Conservation (phyloP, 2,329 filamentous ascomycete genomes). For the Thielaviopsis musarum region DNA sequence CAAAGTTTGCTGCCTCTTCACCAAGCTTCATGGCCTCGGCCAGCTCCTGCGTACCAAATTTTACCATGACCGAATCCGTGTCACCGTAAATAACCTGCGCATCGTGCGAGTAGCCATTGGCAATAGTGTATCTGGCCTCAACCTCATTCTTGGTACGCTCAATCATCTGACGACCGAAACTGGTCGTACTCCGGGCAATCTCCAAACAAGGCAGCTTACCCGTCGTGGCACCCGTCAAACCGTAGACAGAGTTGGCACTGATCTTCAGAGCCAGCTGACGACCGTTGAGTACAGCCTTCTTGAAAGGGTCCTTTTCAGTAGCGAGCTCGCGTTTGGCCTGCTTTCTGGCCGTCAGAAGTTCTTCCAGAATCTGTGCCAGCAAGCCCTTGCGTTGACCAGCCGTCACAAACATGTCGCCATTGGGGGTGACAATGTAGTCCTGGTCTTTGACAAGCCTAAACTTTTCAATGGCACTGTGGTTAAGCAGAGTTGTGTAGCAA, state of each 20-base stretch:
- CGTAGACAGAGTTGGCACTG: conserved; percentile 95
- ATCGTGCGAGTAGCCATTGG: conserved; percentile 87
- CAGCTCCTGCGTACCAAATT: conserved; percentile 81
- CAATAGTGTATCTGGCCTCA: conserved; percentile 73
- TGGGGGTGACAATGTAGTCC: conserved; percentile 92
- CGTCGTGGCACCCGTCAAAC: conserved; percentile 86
- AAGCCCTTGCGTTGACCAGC: conserved; percentile 78
- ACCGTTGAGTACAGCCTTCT: conserved; percentile 94
- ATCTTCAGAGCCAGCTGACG: conserved; percentile 91
- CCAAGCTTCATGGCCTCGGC: conserved; percentile 84
- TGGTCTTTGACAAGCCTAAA: conserved; percentile 68
- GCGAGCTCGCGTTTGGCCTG: conserved; percentile 83
- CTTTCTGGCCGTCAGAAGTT: conserved; percentile 81
- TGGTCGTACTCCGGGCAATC: conserved; percentile 92
- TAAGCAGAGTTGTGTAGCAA: conserved; percentile 88
- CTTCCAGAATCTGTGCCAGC: conserved; percentile 87
- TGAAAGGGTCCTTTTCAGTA: conserved; percentile 84
- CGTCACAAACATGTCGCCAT: conserved; percentile 85
- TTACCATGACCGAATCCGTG: conserved; percentile 99
- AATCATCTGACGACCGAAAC: conserved; percentile 97
- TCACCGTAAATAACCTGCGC: conserved; percentile 97
- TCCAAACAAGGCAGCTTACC: conserved; percentile 89
- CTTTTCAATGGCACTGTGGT: conserved; percentile 57
- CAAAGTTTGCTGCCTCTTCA: conserved; percentile 76
- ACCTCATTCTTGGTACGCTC: conserved; percentile 96